phyloP scores from a whole-genome alignment of 2,329 filamentous ascomycete species.

The Cercospora beticola region DNA sequence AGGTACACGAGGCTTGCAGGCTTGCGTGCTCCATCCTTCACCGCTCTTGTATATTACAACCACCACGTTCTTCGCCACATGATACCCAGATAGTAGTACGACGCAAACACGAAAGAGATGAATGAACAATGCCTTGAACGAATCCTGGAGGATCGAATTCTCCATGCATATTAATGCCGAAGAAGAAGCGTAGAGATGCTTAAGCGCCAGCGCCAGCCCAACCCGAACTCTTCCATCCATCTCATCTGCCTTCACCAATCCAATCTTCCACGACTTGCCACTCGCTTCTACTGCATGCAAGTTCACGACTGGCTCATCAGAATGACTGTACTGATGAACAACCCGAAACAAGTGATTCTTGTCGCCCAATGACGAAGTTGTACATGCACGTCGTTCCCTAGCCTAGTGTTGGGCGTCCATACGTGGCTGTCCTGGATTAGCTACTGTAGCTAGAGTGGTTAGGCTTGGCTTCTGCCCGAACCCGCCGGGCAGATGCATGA shows the following conservation, averaged over 20 bases:
- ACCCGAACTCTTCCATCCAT: neutral
- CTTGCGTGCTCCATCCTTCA: conserved; percentile 6
- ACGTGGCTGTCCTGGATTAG: conserved; percentile 12
- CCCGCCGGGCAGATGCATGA: neutral
- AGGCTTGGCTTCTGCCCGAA: neutral
- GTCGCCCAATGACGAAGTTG: conserved; percentile 8
- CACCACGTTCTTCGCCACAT: neutral
- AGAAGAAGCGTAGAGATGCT: neutral
- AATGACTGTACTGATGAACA: neutral
- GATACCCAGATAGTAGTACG: conserved; percentile 11
- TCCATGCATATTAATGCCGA: neutral
- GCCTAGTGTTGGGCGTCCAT: conserved; percentile 15
- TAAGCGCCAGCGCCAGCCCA: neutral
- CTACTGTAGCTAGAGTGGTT: neutral
- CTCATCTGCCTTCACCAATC: neutral
- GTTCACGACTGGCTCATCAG: neutral
- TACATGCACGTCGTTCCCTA: neutral
- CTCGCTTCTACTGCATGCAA: neutral
- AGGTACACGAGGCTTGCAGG: neutral
- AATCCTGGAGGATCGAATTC: neutral
- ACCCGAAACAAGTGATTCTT: neutral
- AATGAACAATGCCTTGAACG: neutral
- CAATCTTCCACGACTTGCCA: neutral
- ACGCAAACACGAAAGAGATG: neutral
- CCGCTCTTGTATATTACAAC: conserved; percentile 5